These are phyloP conservation scores for Pachyrhizus erosus DNA, from an alignment of 306 rosid genomes.

Conservation along the genomic window DNA sequence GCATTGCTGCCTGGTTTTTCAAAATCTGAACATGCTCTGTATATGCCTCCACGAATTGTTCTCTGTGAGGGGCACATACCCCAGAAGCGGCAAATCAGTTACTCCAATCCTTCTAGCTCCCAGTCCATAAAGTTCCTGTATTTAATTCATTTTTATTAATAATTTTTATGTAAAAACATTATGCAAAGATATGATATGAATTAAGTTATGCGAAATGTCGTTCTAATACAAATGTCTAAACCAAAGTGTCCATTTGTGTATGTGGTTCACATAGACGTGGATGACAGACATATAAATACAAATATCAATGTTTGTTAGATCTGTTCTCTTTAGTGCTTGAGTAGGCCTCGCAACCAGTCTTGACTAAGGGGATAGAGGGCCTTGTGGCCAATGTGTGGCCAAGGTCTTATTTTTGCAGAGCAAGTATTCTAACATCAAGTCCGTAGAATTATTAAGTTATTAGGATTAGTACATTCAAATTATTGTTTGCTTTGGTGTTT, in stretches of 20 bases:
- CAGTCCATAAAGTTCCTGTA: constrained; percentile 64
- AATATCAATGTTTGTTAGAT: too few species aligned
- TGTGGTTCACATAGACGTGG: not conserved
- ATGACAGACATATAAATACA: too few species aligned
- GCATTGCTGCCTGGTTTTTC: constrained; percentile 63
- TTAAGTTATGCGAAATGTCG: too few species aligned
- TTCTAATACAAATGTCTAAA: not conserved
- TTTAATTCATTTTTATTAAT: not conserved
- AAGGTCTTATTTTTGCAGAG: too few species aligned
- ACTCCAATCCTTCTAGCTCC: constrained; percentile 81
- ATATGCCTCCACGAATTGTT: constrained; percentile 57
- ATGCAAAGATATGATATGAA: not conserved
- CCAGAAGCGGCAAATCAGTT: constrained; percentile 55
- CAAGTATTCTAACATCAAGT: too few species aligned
- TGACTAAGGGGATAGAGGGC: too few species aligned
- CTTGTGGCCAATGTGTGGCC: too few species aligned
- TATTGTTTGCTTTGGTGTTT: too few species aligned
- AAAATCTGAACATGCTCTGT: constrained; percentile 52
- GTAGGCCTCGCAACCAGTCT: too few species aligned
- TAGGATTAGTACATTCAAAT: too few species aligned
- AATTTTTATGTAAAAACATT: not conserved
- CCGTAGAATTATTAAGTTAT: too few species aligned
- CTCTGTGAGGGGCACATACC: constrained; percentile 78
- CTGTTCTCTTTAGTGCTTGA: too few species aligned
- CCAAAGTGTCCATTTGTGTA: not conserved